These are phyloP conservation scores for Penicillium steckii DNA, from an alignment of 495 filamentous ascomycete species.

Conservation along the genomic window DNA sequence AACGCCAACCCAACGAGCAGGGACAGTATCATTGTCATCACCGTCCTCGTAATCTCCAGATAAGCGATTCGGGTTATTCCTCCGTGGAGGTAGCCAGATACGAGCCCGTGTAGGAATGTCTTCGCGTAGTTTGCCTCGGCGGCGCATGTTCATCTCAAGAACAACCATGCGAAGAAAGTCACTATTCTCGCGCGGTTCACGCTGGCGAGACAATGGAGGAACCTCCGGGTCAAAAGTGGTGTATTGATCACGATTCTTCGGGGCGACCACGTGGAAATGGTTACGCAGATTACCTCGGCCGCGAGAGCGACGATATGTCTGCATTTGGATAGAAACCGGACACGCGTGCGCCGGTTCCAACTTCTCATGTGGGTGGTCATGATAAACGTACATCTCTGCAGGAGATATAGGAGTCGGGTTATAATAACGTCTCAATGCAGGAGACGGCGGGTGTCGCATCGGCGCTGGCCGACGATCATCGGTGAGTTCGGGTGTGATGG, in stretches of 20 bases:
- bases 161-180: constrained; percentile 94
- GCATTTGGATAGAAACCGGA: constrained; percentile 83
- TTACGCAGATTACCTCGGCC: constrained; percentile 34
- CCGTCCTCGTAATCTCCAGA: constrained; percentile 34
- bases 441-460: constrained; percentile 71
- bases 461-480: constrained; percentile 86
- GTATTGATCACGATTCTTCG: constrained; percentile 31
- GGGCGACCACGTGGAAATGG: constrained; percentile 28
- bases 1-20: constrained; percentile 43
- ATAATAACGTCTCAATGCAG: constrained; percentile 86
- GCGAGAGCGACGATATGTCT: constrained; percentile 62
- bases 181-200: constrained; percentile 88
- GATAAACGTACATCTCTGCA: constrained; percentile 62
- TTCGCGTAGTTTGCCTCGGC: constrained; percentile 84
- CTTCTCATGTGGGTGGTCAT: constrained; percentile 42
- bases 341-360: constrained; percentile 40
- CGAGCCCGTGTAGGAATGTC: constrained; percentile 77
- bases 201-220: constrained; percentile 63
- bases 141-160: constrained; percentile 96
- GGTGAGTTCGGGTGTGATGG: constrained; percentile 77
- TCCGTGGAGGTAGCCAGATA: constrained; percentile 85
- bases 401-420: constrained; percentile 75
- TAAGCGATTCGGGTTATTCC: constrained; percentile 32
- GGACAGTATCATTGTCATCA: constrained; percentile 34
- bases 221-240: constrained; percentile 44